Evolutionary conservation across 2,329 filamentous ascomycete species (phyloP).

Genomic region (Beauveria sp.): DNA sequence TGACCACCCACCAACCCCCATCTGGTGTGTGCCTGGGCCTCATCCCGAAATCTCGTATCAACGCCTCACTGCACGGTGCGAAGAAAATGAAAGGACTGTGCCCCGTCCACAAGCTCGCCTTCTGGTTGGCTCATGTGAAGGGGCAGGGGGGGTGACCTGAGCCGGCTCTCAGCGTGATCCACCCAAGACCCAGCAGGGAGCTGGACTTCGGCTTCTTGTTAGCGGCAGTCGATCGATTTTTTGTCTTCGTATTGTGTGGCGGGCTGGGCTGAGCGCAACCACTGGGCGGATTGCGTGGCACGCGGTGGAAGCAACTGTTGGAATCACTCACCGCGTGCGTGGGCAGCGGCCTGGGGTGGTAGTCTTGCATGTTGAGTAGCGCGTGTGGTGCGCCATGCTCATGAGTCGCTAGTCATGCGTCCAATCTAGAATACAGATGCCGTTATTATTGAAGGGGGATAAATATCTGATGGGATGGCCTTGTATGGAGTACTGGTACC

Average conservation of each 20-base stretch:
- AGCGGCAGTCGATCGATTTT: slow-evolving; percentile 5
- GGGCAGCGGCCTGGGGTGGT: no score
- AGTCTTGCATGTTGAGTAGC: no score
- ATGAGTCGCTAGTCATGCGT: no score
- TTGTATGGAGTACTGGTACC: no score
- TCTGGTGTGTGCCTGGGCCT: not conserved
- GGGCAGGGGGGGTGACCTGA: not conserved
- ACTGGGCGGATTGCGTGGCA: not conserved
- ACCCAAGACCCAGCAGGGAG: not conserved
- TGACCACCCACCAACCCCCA: not conserved
- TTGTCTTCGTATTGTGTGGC: not conserved
- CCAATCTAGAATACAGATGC: no score
- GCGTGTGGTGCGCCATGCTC: no score
- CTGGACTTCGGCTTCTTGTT: not conserved
- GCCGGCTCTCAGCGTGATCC: not conserved
- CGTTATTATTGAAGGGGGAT: no score
- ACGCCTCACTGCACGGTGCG: not conserved
- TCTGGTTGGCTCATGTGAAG: slow-evolving; percentile 5
- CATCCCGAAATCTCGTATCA: slow-evolving; percentile 1
- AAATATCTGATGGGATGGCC: no score
- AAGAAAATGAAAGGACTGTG: not conserved
- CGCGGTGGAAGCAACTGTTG: no score
- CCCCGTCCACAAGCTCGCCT: no score
- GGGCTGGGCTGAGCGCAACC: not conserved
- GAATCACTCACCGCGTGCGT: no score